Percentiles rank a stretch among this genome's conserved stretches.
Evolutionary conservation across 768 basidiomycete genomes (phyloP).

Genomic region (Dentipellis fragilis): DNA sequence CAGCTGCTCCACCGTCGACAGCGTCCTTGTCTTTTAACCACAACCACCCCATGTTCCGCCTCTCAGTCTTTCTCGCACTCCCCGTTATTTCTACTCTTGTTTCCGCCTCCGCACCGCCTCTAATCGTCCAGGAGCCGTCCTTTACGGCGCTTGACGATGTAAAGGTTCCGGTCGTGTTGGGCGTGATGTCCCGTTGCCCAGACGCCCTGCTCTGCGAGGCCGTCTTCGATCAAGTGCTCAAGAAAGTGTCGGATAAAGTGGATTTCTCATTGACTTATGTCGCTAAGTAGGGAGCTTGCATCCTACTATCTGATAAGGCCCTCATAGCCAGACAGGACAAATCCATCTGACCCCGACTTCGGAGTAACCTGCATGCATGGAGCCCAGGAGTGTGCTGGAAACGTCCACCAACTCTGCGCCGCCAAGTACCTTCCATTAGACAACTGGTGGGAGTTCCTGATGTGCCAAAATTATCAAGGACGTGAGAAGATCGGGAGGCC

Average conservation of each 20-base stretch:
- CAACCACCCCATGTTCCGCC: background rate
- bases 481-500: conserved; percentile 52
- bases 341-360: conserved; percentile 55
- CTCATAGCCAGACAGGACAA: conserved; percentile 31
- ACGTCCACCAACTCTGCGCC: conserved; percentile 83
- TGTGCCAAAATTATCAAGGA: conserved; percentile 71
- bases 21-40: no score
- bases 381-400: conserved; percentile 71
- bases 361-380: conserved; percentile 84
- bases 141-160: conserved; percentile 9
- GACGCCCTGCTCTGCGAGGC: conserved; percentile 78
- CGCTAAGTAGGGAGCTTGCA: conserved; percentile 43
- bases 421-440: conserved; percentile 41
- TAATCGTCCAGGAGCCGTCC: conserved; percentile 4
- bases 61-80: background rate
- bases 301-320: background rate
- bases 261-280: conserved; percentile 65
- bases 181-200: conserved; percentile 67
- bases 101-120: background rate
- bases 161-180: conserved; percentile 43
- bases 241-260: conserved; percentile 51
- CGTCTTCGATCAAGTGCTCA: conserved; percentile 63
- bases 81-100: background rate
- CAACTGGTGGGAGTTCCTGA: conserved; percentile 79
- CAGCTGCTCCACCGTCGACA: background rate